These are phyloP conservation scores for Candida succiphila DNA, from an alignment of 805 yeast genomes.

Conservation along the genomic window DNA sequence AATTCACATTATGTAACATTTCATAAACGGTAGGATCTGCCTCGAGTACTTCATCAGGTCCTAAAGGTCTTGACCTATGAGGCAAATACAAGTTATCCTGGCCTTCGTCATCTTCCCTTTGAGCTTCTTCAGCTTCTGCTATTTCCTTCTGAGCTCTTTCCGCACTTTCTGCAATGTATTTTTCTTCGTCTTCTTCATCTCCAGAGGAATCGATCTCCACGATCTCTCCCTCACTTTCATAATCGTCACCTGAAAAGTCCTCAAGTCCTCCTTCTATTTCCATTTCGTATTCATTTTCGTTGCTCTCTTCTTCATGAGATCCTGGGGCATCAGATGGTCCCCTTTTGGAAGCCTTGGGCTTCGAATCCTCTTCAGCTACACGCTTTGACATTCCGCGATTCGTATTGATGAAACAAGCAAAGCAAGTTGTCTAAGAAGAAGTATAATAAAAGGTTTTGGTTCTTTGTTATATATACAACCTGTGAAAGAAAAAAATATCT, in stretches of 20 bases:
- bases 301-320: conserved; percentile 15
- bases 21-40: conserved; percentile 95
- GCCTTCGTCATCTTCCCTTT: conserved; percentile 22
- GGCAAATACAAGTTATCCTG: conserved; percentile 61
- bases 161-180: conserved; percentile 7
- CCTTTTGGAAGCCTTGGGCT: conserved; percentile 10
- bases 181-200: conserved; percentile 29
- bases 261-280: conserved; percentile 65
- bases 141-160: conserved; percentile 17
- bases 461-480: no score
- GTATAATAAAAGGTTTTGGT: no score
- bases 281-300: conserved; percentile 40
- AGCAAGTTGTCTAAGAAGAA: no score
- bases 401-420: no score
- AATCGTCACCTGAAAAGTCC: conserved; percentile 84
- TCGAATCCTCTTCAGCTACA: conserved; percentile 16
- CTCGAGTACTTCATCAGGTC: conserved; percentile 91
- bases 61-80: conserved; percentile 79
- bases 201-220: conserved; percentile 64
- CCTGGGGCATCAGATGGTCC: conserved; percentile 8
- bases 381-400: conserved; percentile 24
- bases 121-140: conserved; percentile 28
- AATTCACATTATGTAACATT: conserved; percentile 87
- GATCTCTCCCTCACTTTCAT: conserved; percentile 84
- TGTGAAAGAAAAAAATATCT: no score